Conservation (phyloP, 2,329 filamentous ascomycete genomes). For the Colletotrichum paranaense region DNA sequence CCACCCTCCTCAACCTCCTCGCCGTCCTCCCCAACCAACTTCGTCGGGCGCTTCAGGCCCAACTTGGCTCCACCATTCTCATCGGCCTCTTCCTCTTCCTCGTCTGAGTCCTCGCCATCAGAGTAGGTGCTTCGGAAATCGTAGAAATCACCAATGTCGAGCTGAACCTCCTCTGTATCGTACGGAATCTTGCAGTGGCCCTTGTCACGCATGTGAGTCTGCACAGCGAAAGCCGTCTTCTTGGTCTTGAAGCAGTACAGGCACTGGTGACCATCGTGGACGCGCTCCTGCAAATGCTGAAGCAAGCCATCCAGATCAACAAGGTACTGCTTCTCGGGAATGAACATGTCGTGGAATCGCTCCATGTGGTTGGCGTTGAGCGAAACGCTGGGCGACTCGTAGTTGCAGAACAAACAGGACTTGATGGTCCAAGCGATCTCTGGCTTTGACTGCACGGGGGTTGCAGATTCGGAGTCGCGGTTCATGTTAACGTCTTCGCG, state of each 20-base stretch:
- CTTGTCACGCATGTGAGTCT: slow-evolving; percentile 98
- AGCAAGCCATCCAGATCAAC: slow-evolving; percentile 86
- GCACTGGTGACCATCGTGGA: slow-evolving; percentile 85
- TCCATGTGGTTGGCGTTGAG: slow-evolving; percentile 91
- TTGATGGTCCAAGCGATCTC: slow-evolving; percentile 57
- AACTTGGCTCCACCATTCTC: slow-evolving; percentile 75
- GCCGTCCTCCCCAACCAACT: slow-evolving; percentile 62
- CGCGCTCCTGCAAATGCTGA: slow-evolving; percentile 80
- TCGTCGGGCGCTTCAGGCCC: slow-evolving; percentile 67
- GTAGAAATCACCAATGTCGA: slow-evolving; percentile 96
- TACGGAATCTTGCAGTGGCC: slow-evolving; percentile 98
- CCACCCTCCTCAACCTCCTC: slow-evolving; percentile 63
- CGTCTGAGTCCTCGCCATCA: slow-evolving; percentile 76
- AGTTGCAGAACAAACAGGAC: slow-evolving; percentile 92
- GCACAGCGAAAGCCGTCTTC: slow-evolving; percentile 80
- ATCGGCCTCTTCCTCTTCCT: slow-evolving; percentile 63
- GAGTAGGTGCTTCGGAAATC: slow-evolving; percentile 97
- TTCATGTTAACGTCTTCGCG: slow-evolving; percentile 54
- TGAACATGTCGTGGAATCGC: slow-evolving; percentile 93
- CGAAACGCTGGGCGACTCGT: slow-evolving; percentile 78
- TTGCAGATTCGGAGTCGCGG: slow-evolving; percentile 55
- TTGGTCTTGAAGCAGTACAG: slow-evolving; percentile 88
- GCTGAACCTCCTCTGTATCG: slow-evolving; percentile 86
- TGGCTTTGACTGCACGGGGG: slow-evolving; percentile 48
- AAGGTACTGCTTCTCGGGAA: slow-evolving; percentile 89